Base-by-base conservation (phyloP, 2,329 filamentous ascomycete genomes). In the Aureobasidium sp. region DNA sequence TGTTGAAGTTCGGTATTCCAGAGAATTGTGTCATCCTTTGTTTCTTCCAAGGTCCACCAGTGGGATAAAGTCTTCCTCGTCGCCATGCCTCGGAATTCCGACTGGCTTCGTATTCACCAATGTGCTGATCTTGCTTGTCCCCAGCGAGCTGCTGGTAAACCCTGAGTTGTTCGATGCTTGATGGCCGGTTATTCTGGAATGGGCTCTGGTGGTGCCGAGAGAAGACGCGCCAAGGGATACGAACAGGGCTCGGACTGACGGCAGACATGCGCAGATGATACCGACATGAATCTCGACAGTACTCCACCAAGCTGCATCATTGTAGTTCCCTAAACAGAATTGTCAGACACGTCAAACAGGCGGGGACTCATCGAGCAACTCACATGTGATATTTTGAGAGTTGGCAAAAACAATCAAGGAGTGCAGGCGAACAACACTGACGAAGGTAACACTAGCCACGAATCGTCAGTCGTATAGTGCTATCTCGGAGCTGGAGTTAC, bases 251-350 rank as follows among this genome's bases (percentile, higher is more conserved):
- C 60, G 73, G 3, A 64, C 57, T 19, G 50, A 54, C 10, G 63
- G 62, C 4, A 65, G 60, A 25, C 63, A 62, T 42, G 63, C 63
- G 37, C 63, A 65, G 27, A 63, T 60, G 57, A 65, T 64, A 23
- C 62, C 54, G 17, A 62, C 57, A 31, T 64, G 57, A 35, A 59
- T 53, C 21, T 65, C 63, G 51, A 65, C 60, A 19, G 46, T 57
- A 29, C 60, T 62, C 63, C 63, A 65, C 45, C 55, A 61, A 6
- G 63, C 57, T 9, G 62, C 57, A 13, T 61, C 51, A 23, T 62
- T 62, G 33, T 63, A 57, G 42, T 57, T 55, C 61, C 53, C 53
- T 57, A 21, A 7, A 11, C 9, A 5, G n/a, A 5, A 29, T 4
- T 35, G 37, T 43, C 25, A 55, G 38, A 27, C 21, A 6, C 3